Evolutionary conservation across 305 asterid species (phyloP), one percentile per base, ranked within the genome.

Genomic region (Fraxinus greggii): DNA sequence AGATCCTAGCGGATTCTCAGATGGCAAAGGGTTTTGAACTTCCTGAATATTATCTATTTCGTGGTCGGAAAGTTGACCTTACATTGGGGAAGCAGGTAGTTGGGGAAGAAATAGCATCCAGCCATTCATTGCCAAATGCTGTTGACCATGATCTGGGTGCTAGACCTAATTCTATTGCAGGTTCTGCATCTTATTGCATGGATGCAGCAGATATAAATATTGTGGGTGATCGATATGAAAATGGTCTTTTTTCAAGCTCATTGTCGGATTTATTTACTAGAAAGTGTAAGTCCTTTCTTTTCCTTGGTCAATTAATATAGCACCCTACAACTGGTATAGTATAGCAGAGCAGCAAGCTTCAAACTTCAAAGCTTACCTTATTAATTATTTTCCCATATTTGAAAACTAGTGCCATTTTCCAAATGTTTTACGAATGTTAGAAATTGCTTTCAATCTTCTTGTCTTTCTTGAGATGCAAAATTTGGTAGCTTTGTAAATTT

Each of bases 221-320:
- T 10, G 51, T 40, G 51, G 51, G 51, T 40, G 51, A 40, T 40
- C 51, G 51, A 40, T 40, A 40, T 40, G 48, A 40, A 40, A 40
- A 40, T 40, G 51, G 17, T 40, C 51, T 40, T 40, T 40, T 40
- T 10, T 40, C 51, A 40, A 40, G 51, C 51, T 40, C 51, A 40
- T 40, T 40, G 51, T 96, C 99, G 2, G 98, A 96, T 86, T 75
- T 94, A 80, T 90, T 96, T 81, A 88, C 87, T 79, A 87, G 90
- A 85, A 93, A 93, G 83, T 78, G 99, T 96, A 90, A 45, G 97
- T 61, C 78, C 83, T 81, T 87, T 45, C 84, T 28, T 82, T 80
- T 78, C 72, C 23, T 33, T 38, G 33, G 40, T 28, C 29, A 5
- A 56, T 72, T 77, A 59, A 61, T 84, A 31, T 48, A 12, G 59